A percentile compares a stretch with the other conserved stretches of the same genome.
phyloP scores from a whole-genome alignment of 2,329 filamentous ascomycete species.

The Alternaria panax region DNA sequence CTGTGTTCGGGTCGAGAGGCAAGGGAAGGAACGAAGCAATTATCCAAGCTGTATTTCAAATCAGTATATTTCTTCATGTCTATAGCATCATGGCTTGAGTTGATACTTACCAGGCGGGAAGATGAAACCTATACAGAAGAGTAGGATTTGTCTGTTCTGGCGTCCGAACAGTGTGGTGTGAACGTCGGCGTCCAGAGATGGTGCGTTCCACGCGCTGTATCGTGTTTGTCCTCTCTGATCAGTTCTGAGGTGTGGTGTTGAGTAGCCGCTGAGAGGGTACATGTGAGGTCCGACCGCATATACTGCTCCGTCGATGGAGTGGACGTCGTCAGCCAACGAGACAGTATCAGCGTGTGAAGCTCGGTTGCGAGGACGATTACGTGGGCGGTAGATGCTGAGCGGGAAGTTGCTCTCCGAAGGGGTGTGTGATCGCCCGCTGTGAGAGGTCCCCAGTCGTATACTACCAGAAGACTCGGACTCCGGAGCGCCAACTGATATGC shows the following conservation, averaged over 20 bases:
- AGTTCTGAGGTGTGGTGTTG: conserved; percentile 47
- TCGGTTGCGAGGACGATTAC: conserved; percentile 47
- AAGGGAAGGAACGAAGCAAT: conserved; percentile 77
- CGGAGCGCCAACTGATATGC: conserved; percentile 44
- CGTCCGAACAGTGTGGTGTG: conserved; percentile 68
- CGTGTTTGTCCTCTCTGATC: conserved; percentile 56
- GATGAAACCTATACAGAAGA: conserved; percentile 80
- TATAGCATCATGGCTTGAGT: conserved; percentile 12
- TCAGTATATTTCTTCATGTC: conserved; percentile 26
- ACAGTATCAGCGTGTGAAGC: conserved; percentile 40
- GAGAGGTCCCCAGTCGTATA: conserved; percentile 42
- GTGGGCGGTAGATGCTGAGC: conserved; percentile 47
- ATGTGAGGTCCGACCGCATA: conserved; percentile 40
- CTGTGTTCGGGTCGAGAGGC: conserved; percentile 62
- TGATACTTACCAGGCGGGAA: conserved; percentile 65
- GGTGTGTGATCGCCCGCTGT: conserved; percentile 47
- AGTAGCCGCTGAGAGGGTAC: conserved; percentile 36
- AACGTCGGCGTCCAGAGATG: conserved; percentile 70
- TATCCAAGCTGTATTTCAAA: conserved; percentile 71
- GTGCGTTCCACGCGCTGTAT: conserved; percentile 74
- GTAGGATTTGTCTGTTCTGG: conserved; percentile 75
- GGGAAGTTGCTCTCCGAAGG: conserved; percentile 50
- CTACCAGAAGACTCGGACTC: conserved; percentile 45
- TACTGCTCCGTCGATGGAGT: conserved; percentile 39
- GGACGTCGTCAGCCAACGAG: conserved; percentile 36